Conservation (phyloP, 208 protist genomes). For the Wallacemonas sp. region DNA sequence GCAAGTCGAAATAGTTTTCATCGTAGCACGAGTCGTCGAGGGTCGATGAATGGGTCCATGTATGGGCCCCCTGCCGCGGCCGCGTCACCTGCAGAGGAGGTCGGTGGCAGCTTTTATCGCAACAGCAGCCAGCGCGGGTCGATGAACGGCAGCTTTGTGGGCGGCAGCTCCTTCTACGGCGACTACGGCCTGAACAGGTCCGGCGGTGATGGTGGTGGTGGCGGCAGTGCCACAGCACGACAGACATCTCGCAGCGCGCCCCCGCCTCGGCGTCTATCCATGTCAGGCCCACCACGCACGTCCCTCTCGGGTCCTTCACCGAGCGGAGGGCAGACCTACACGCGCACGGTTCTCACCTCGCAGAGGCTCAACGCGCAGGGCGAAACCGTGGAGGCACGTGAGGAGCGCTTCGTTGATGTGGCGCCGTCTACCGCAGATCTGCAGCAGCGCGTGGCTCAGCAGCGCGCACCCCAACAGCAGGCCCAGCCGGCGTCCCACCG, state of each 20-base stretch:
- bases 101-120: slow-evolving; percentile 7
- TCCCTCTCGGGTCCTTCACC: neutral
- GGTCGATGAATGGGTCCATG: slow-evolving; percentile 7
- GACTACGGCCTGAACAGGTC: neutral
- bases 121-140: neutral
- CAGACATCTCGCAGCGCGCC: slow-evolving; percentile 1
- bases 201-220: neutral
- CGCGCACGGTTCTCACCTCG: slow-evolving; percentile 3
- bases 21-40: neutral
- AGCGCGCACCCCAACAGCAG: neutral
- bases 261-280: neutral
- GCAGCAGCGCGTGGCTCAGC: slow-evolving; percentile 1
- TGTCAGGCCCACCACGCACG: neutral
- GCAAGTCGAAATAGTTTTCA: slow-evolving; percentile 11
- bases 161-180: slow-evolving; percentile 7
- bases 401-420: neutral
- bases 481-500: neutral
- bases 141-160: slow-evolving; percentile 9
- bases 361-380: slow-evolving; percentile 10
- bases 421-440: neutral
- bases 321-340: slow-evolving; percentile 1
- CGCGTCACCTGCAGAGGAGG: neutral
- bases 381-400: neutral
- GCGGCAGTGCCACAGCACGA: neutral
- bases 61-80: neutral